Base-by-base conservation (phyloP, 257 asterid species). In the Eucommia ulmoides region DNA sequence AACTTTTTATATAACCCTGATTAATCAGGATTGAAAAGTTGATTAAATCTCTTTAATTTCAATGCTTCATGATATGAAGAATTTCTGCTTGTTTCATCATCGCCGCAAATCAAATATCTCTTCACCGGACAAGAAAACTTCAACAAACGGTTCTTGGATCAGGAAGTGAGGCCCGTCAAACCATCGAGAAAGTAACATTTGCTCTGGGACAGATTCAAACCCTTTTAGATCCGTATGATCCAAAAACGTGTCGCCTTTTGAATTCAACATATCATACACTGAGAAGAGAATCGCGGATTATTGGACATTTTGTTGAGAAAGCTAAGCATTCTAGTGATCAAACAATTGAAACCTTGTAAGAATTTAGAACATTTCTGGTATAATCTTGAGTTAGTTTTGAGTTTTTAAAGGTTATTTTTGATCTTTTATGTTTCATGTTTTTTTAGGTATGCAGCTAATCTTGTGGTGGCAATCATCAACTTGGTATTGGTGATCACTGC, bases 161-260 rank as follows among this genome's bases (percentile, higher is more conserved):
- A 33, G 79, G 74, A 1, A 52, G 52, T 10, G 71, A 68, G 24
- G 54, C 75, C 26, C 50, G 56, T 19, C 48, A 44, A 38, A 51
- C 73, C 22, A 73, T 79, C 23, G 67, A 57, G 35, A 71, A 64
- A 48, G 72, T 74, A 19, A 68, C 58, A 20, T 51, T 35, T 24
- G 51, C 72, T 9, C 52, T 79, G 66, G 55, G 24, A 33, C 51
- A 52, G 8, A 73, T 79, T 72, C 81, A 73, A 29, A 53, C 60
- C 3, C 29, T 20, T 35, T 35, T 79, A 24, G 54, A 20, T 1
- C 77, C 80, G 3, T 76, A 73, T 46, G 72, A 79, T 58, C 44
- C 68, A 2, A 38, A 49, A 22, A 65, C 71, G n/a, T 29, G 38
- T 29, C 38, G 12, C 12, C 38, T 29, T 5, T 29, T 29, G 38